phyloP scores from a whole-genome alignment of 2,329 filamentous ascomycete genomes.

The Nannizziopsis arthrosporioides region DNA sequence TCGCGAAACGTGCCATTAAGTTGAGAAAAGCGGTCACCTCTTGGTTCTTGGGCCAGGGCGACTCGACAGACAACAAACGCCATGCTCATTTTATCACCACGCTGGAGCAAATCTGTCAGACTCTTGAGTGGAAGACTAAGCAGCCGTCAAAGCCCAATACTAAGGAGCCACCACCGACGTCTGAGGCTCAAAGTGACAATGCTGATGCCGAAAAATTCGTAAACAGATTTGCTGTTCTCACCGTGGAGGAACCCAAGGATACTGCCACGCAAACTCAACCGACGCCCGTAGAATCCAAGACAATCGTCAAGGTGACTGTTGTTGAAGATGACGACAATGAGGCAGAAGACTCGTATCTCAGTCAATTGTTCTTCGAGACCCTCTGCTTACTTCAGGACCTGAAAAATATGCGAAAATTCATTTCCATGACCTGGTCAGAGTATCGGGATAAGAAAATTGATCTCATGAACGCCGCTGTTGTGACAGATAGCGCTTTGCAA shows the following conservation, averaged over 20 bases:
- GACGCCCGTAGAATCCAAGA: conserved; percentile 11
- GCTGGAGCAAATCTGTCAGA: conserved; percentile 21
- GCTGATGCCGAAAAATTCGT: not conserved
- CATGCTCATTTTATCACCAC: conserved; percentile 22
- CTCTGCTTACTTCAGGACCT: conserved; percentile 18
- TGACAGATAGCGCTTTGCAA: conserved; percentile 20
- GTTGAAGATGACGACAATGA: conserved; percentile 25
- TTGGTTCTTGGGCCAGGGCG: conserved; percentile 21
- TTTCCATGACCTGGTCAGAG: conserved; percentile 17
- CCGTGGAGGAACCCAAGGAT: conserved; percentile 30
- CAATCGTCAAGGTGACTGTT: conserved; percentile 6
- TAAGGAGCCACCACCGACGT: not conserved
- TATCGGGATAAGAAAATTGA: conserved; percentile 16
- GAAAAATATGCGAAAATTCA: conserved; percentile 13
- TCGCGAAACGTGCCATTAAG: conserved; percentile 21
- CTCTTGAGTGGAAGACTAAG: conserved; percentile 19
- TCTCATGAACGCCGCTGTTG: conserved; percentile 19
- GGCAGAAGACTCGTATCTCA: conserved; percentile 13
- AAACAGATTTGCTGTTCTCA: conserved; percentile 28
- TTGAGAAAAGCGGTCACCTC: conserved; percentile 22
- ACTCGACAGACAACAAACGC: conserved; percentile 16
- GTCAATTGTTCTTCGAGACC: conserved; percentile 8
- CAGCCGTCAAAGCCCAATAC: not conserved
- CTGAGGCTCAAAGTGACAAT: not conserved
- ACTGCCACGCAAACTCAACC: conserved; percentile 20